Percentiles rank a stretch among this genome's conserved stretches.
phyloP scores from a whole-genome alignment of 2,329 filamentous ascomycete genomes.

The Acarospora socialis region DNA sequence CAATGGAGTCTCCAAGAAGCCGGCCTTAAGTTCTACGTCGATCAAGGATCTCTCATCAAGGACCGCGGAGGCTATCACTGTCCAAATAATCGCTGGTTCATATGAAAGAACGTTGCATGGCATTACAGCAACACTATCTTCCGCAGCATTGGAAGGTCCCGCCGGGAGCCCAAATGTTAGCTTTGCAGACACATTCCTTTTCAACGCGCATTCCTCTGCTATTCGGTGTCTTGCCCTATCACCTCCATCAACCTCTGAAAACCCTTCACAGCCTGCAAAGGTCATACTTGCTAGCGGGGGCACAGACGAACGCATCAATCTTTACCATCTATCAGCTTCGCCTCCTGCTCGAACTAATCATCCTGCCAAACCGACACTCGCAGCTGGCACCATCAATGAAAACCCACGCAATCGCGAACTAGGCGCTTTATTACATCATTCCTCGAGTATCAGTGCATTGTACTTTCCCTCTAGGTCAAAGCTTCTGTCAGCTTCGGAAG shows the following conservation, averaged over 20 bases:
- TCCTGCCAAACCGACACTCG: conserved; percentile 53
- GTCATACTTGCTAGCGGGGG: conserved; percentile 80
- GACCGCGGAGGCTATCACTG: conserved; percentile 33
- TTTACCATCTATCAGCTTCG: conserved; percentile 73
- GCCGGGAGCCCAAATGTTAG: conserved; percentile 31
- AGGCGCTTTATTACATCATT: conserved; percentile 75
- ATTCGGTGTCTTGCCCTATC: conserved; percentile 83
- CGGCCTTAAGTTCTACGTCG: background rate
- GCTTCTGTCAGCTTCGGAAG: conserved; percentile 74
- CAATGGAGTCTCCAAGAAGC: background rate
- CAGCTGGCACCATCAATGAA: conserved; percentile 61
- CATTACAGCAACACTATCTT: conserved; percentile 56
- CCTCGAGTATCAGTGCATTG: conserved; percentile 64
- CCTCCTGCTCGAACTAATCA: conserved; percentile 44
- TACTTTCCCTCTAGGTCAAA: conserved; percentile 76
- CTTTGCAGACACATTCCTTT: conserved; percentile 88
- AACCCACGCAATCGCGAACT: conserved; percentile 80
- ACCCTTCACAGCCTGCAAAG: conserved; percentile 51
- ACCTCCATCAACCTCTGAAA: conserved; percentile 45
- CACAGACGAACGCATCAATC: conserved; percentile 87
- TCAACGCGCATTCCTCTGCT: conserved; percentile 81
- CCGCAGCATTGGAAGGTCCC: conserved; percentile 15
- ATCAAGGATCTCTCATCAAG: conserved; percentile 19
- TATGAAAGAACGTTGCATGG: conserved; percentile 92
- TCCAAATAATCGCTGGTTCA: conserved; percentile 84